Conservation (phyloP, 768 basidiomycete species). For the Trichaptum fuscoviolaceum region DNA sequence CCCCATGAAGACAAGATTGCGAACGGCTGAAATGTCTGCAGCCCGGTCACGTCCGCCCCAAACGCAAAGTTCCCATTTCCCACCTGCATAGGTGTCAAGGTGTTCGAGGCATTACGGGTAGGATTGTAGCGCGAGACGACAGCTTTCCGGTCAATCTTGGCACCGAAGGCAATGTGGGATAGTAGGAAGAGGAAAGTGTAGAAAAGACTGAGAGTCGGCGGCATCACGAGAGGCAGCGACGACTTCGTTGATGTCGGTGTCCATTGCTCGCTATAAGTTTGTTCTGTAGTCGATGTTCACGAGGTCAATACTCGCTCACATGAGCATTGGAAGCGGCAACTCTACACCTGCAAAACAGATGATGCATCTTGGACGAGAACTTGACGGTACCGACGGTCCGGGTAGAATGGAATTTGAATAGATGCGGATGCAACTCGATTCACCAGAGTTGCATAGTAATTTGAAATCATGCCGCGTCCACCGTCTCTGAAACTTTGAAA, state of each 20-base stretch:
- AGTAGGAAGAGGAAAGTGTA: neutral
- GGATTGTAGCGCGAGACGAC: conserved; percentile 49
- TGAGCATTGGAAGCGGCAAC: neutral
- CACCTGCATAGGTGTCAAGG: conserved; percentile 49
- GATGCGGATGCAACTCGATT: neutral
- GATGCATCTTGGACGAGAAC: neutral
- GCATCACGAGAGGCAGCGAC: neutral
- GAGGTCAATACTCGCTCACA: neutral
- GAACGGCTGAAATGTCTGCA: conserved; percentile 53
- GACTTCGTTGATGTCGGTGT: neutral
- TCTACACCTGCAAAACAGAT: neutral
- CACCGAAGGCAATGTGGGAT: neutral
- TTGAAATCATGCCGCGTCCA: no score
- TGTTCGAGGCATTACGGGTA: conserved; percentile 39
- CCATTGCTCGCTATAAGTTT: neutral
- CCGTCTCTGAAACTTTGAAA: no score
- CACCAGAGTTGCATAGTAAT: no score
- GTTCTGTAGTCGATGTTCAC: neutral
- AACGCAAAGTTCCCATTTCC: conserved; percentile 63
- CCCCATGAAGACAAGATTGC: conserved; percentile 56
- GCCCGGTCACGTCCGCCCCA: conserved; percentile 50
- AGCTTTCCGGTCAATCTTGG: conserved; percentile 36
- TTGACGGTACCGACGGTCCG: neutral
- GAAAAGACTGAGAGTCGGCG: neutral
- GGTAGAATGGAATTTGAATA: neutral